These are phyloP conservation scores for Volvox carteri DNA, from an alignment of 163 green algal genomes.

Conservation along the genomic window DNA sequence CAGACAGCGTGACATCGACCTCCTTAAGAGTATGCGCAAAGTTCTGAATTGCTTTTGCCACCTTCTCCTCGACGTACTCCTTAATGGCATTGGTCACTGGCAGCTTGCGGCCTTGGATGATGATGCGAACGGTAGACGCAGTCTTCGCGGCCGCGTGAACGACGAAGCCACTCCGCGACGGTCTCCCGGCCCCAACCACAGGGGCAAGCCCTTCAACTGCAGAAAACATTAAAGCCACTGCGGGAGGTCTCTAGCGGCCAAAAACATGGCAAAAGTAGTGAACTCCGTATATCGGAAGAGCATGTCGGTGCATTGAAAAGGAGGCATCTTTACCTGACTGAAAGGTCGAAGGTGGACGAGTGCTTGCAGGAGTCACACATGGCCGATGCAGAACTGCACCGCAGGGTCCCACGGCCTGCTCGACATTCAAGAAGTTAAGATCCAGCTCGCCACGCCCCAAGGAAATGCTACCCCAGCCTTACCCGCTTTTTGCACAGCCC, in stretches of 20 bases:
- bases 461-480: not conserved
- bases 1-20: slow-evolving; percentile 87
- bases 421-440: not conserved
- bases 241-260: not conserved
- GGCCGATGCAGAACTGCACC: not conserved
- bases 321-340: not conserved
- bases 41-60: slow-evolving; percentile 73
- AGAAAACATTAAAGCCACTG: not conserved
- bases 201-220: not conserved
- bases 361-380: not conserved
- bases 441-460: too few relatives aligned
- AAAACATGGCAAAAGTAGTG: not conserved
- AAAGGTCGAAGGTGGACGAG: not conserved
- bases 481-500: not conserved
- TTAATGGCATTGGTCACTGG: slow-evolving; percentile 82
- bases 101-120: slow-evolving; percentile 58
- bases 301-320: not conserved
- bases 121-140: slow-evolving; percentile 35
- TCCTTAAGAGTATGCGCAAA: slow-evolving; percentile 83
- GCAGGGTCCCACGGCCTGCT: not conserved
- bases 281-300: not conserved
- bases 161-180: not conserved
- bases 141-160: slow-evolving; percentile 4
- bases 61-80: slow-evolving; percentile 79
- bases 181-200: not conserved